Percentiles rank a stretch among this genome's conserved stretches.
phyloP scores from a whole-genome alignment of 768 basidiomycete species.

The Mycena haematopus region DNA sequence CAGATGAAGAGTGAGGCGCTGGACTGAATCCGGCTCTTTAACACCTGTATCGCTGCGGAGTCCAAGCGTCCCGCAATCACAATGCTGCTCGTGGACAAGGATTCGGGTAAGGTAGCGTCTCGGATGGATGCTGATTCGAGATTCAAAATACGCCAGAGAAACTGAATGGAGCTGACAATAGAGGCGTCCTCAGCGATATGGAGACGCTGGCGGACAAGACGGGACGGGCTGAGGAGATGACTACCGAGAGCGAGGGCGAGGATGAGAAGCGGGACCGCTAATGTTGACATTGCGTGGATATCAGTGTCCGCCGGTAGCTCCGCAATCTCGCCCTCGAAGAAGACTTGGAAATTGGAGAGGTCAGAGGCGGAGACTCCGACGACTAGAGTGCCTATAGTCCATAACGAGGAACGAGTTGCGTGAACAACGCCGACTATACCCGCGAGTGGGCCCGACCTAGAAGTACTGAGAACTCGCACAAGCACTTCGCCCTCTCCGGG shows the following conservation, averaged over 20 bases:
- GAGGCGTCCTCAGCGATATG: not conserved
- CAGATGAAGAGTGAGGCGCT: not conserved
- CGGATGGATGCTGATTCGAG: not conserved
- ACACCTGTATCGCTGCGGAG: not conserved
- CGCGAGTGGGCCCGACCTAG: not conserved
- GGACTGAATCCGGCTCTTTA: not conserved
- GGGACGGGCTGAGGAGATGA: not conserved
- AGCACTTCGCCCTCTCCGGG: not conserved
- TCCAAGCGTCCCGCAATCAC: not conserved
- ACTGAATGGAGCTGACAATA: not conserved
- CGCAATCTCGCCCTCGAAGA: not conserved
- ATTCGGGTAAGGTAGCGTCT: not conserved
- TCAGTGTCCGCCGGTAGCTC: not conserved
- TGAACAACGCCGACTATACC: not conserved
- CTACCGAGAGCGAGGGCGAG: slow-evolving; percentile 5
- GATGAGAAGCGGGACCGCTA: not conserved
- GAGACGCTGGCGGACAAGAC: not conserved
- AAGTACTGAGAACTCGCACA: not conserved
- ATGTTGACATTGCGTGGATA: too few relatives aligned
- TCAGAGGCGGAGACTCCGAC: not conserved
- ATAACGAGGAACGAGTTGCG: not conserved
- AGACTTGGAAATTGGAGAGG: not conserved
- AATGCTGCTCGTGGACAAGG: not conserved
- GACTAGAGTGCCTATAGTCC: not conserved
- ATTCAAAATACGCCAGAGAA: not conserved